These are phyloP conservation scores for Suillus subaureus DNA, from an alignment of 768 basidiomycete species.

Conservation along the genomic window DNA sequence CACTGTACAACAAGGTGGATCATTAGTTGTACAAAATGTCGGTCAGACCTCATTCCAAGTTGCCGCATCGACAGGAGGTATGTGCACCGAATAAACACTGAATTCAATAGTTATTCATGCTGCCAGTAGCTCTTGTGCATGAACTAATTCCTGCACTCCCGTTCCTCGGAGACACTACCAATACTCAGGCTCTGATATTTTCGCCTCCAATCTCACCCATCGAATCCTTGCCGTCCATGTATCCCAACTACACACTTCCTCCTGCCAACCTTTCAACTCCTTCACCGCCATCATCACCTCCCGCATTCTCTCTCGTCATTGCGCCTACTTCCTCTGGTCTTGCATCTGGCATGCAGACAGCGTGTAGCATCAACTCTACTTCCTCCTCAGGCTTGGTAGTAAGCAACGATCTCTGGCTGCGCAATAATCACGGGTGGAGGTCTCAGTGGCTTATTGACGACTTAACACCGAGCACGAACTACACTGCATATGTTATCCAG, in stretches of 20 bases:
- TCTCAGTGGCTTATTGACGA: constrained; percentile 67
- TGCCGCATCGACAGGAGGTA: constrained; percentile 52
- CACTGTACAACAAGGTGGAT: constrained; percentile 46
- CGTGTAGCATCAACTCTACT: constrained; percentile 54
- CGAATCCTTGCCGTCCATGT: constrained; percentile 43
- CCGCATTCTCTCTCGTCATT: constrained; percentile 59
- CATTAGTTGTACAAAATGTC: constrained; percentile 48
- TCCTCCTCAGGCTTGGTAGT: constrained; percentile 40
- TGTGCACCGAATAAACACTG: constrained; percentile 10
- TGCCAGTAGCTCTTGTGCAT: constrained; percentile 51
- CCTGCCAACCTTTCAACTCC: constrained; percentile 53
- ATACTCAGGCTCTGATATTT: constrained; percentile 72
- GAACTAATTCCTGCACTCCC: constrained; percentile 45
- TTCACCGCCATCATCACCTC: constrained; percentile 39
- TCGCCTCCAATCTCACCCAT: constrained; percentile 54
- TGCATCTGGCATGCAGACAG: constrained; percentile 52
- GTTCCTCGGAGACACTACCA: constrained; percentile 72
- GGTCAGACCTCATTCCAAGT: constrained; percentile 56
- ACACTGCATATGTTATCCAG: constrained; percentile 70
- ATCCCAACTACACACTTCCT: constrained; percentile 79
- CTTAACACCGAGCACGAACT: constrained; percentile 69
- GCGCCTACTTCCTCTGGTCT: constrained; percentile 49
- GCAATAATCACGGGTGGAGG: constrained; percentile 61
- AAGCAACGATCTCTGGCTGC: constrained; percentile 57
- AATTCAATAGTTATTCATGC: constrained; percentile 5